Base-by-base conservation (phyloP, 2,329 filamentous ascomycete species). In the Ambrosiella xylebori region DNA sequence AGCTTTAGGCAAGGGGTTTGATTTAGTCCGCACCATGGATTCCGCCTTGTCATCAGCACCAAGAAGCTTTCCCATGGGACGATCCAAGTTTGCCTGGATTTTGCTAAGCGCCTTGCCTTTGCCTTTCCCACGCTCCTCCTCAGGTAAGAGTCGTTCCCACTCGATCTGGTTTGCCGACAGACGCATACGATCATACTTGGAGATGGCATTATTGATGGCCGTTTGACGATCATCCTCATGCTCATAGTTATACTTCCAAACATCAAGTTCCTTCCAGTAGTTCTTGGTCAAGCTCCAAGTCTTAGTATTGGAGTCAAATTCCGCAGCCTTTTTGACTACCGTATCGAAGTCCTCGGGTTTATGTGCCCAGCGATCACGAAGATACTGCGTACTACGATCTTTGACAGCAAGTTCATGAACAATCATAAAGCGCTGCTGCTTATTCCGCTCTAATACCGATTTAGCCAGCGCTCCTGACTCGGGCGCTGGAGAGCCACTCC, bases 261-360 rank as follows among this genome's bases (percentile, higher is more conserved):
- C 77, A 63, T 84, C 80, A 12, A 84, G 72, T 62, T 84, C 81
- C 66, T 76, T 82, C 75, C 76, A 84, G 61, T 74, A 78, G 27
- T 56, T 52, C 68, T 78, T 80, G 61, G 76, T 74, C 63, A 84
- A 68, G 39, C 71, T 68, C 74, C 77, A 84, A 62, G 73, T 79
- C 61, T 77, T 73, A 3, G 69, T 69, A 1, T 70, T 66, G 3
- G 71, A 62, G 59, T 76, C 72, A 57, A 74, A 73, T 59, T 78
- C 75, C 37, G 78, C 80, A 19, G 81, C 78, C 68, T 83, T 84
- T 54, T 76, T 71, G 11, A 84, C 67, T 0, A 75, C 75, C 2
- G 69, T 66, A 57, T 72, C 71, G 63, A 84, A 75, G 13, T 83
- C 80, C n/a, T 73, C 68, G 39, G 74, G 72, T 9, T 73, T 70